Conservation (phyloP, 2,329 filamentous ascomycete species). For the Leptoxyphium fumago region DNA sequence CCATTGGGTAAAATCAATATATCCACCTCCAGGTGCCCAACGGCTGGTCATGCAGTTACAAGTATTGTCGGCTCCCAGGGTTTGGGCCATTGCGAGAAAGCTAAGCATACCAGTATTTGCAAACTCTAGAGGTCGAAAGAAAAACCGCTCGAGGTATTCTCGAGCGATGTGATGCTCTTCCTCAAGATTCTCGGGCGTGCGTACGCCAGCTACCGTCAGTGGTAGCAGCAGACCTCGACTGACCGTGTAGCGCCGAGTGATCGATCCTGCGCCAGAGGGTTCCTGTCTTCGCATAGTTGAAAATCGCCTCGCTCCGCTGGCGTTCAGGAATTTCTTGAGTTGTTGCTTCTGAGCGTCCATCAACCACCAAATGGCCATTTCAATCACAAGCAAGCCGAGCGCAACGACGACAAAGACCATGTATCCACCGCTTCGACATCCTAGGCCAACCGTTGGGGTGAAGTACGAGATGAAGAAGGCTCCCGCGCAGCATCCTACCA, state of each 20-base stretch:
- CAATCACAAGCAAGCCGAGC: conserved; percentile 21
- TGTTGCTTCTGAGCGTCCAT: conserved; percentile 6
- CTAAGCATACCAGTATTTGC: conserved; percentile 25
- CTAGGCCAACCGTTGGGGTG: conserved; percentile 32
- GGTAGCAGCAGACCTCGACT: not conserved
- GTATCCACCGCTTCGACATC: conserved; percentile 27
- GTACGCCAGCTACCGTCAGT: not conserved
- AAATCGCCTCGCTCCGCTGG: not conserved
- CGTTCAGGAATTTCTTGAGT: conserved; percentile 4
- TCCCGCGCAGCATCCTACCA: conserved; percentile 22
- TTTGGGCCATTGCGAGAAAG: conserved; percentile 27
- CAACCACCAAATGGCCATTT: conserved; percentile 24
- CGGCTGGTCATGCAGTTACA: conserved; percentile 27
- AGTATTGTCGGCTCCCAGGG: conserved; percentile 27
- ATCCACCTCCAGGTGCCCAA: conserved; percentile 23
- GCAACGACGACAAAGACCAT: conserved; percentile 25
- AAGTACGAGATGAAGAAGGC: conserved; percentile 29
- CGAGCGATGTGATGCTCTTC: not conserved
- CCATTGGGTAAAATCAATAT: conserved; percentile 25
- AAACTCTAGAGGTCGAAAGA: conserved; percentile 21
- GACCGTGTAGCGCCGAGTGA: not conserved
- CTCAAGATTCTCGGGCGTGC: not conserved
- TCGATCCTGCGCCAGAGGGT: not conserved
- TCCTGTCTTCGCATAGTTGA: not conserved
- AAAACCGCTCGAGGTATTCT: conserved; percentile 10